Base-by-base conservation (phyloP, 2,329 filamentous ascomycete genomes). In the Colletotrichum karsti region DNA sequence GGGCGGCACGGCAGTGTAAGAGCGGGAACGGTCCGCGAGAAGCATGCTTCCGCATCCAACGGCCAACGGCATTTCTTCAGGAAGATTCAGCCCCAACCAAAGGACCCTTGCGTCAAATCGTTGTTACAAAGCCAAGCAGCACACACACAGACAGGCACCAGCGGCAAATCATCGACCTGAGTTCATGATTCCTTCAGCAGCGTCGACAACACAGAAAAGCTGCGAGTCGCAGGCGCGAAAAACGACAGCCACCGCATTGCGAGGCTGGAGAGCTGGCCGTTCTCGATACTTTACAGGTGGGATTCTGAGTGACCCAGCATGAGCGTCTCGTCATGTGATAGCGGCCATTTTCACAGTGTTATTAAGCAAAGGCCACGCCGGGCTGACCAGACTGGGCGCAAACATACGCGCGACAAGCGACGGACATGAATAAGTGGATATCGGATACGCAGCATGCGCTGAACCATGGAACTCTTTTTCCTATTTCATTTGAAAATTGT, bases 291-390 rank as follows among this genome's bases (percentile, higher is more conserved):
- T n/a, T 12, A 48, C 58, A 41, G 50, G 51, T 67, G 51, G 20
- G 42, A 67, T 53, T 64, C 20, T 7, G 22, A 18, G 26, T 18
- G 64, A 63, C 64, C 64, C 64, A 64, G 64, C 64, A 67, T 67
- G 18, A 28, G 46, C 26, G 35, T 58, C 30, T 51, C 64, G 64
- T 67, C 64, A 67, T 64, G 64, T 67, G 64, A 67, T 54, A 37
- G 20, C 44, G 26, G 42, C 46, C 50, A 26, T 46, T 39, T 50
- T 62, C 28, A 48, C 44, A 28, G 39, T 37, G 37, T 54, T 24
- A 58, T 63, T 67, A 50, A 63, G 37, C 59, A 50, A 51, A 63
- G 50, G 48, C 33, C 30, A 56, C 39, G 54, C 9, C 37, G 44
- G 26, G 54, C 26, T 15, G 8, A 5, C n/a, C 26, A 44, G 10